Evolutionary conservation across 164 flowering plant species (phyloP), one percentile per base, ranked within the genome.

Genomic region (Magnolia changhungtana): DNA sequence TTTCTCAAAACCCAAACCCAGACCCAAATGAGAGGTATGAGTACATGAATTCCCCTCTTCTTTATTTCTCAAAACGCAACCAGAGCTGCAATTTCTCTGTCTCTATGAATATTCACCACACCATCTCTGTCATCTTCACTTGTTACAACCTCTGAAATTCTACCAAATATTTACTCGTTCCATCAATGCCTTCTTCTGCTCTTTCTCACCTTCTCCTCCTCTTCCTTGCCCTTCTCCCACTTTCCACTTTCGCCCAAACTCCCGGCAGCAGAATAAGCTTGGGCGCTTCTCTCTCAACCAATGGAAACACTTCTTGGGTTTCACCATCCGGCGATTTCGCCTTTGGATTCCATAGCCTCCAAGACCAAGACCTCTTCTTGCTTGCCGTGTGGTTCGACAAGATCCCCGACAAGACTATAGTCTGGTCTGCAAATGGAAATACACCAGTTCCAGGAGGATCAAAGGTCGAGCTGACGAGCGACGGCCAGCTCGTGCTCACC

Each of bases 241-340:
- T 63, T 18, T n/a, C n/a, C 18, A 4, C 66, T 4, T 2, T 63
- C 66, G 66, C 66, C 66, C 66, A 63, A n/a, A 63, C 66, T 18
- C 19, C 63, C 63, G 3, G 19, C 51, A 10, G 9, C 1, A 83
- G 79, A 66, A 50, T 80, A 20, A 50, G 74, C 5, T 37, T 77
- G 61, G 87, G 86, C 16, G 68, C 76, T 45, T 78, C 75, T 18
- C 80, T 83, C 31, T 78, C 82, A 7, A 79, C 86, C 18, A 45
- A 66, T 9, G 29, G 71, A 1, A 50, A 50, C 31, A 29, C 80
- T 27, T 80, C 23, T 19, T 83, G 84, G 86, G 7, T 67, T 67
- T 85, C 87, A 0, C 79, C 84, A 6, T 83, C 87, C 1, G 82
- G 82, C 2, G 82, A 85, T 0, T 85, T 85, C 37, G 84, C 86